Evolutionary conservation across 352 stramenopile species (phyloP).

Genomic region (Peronospora farinosa): DNA sequence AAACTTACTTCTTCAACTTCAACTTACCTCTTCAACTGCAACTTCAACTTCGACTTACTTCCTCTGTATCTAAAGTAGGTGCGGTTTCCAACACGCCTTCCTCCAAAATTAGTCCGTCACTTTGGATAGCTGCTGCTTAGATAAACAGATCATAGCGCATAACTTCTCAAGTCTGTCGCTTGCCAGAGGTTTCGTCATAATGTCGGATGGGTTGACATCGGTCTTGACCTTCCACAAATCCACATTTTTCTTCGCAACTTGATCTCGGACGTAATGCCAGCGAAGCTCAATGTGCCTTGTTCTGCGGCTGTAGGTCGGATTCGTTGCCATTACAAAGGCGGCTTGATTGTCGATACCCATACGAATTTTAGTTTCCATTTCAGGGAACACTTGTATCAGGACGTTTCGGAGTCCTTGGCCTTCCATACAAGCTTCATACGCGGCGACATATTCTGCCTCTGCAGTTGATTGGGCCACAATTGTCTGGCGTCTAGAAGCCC

Average conservation of each 20-base stretch:
- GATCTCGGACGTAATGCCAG: neutral
- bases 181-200: neutral
- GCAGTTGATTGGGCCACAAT: neutral
- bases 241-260: neutral
- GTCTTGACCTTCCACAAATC: conserved; percentile 1
- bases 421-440: neutral
- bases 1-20: too few species aligned
- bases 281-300: neutral
- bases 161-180: too few species aligned
- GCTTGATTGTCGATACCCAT: neutral
- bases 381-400: neutral
- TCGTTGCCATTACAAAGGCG: too few species aligned
- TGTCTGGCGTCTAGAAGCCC: neutral
- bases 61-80: too few species aligned
- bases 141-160: too few species aligned
- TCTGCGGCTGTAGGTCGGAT: neutral
- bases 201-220: neutral
- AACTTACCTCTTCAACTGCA: too few species aligned
- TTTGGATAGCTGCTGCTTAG: too few species aligned
- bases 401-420: neutral
- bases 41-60: too few species aligned
- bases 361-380: neutral
- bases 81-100: too few species aligned
- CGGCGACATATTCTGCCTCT: neutral
- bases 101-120: too few species aligned